Evolutionary conservation across 2,329 filamentous ascomycete species (phyloP).

Genomic region (Trichoderma brevicompactum): DNA sequence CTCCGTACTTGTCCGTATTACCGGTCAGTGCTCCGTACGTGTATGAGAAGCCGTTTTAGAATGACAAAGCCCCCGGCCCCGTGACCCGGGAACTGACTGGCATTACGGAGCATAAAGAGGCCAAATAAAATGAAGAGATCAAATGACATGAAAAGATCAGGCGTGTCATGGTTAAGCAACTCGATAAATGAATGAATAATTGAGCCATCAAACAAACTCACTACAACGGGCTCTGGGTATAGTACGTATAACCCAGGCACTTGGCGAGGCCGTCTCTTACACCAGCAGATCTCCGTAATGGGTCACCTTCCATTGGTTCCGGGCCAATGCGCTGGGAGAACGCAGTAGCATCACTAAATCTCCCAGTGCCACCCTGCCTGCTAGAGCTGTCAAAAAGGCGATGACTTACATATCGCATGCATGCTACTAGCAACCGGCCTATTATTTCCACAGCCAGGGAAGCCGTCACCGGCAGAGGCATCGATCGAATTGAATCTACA

Average conservation of each 20-base stretch:
- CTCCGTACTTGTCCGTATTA: not conserved
- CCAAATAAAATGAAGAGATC: too few relatives aligned
- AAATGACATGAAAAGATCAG: too few relatives aligned
- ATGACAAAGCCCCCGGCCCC: not conserved
- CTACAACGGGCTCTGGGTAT: too few relatives aligned
- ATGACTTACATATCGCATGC: slow-evolving; percentile 25
- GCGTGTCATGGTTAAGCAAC: too few relatives aligned
- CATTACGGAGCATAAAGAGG: too few relatives aligned
- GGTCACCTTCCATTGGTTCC: slow-evolving; percentile 5
- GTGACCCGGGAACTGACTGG: not conserved
- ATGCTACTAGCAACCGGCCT: not conserved
- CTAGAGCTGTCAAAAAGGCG: slow-evolving; percentile 8
- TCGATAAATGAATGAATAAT: too few relatives aligned
- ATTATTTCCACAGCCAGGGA: too few relatives aligned
- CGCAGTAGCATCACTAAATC: slow-evolving; percentile 12
- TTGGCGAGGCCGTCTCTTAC: not conserved
- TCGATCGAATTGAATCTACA: not conserved
- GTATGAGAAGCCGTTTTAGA: slow-evolving; percentile 14
- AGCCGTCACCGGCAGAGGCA: not conserved
- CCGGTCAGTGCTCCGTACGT: not conserved
- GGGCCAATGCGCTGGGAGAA: not conserved
- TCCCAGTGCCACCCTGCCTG: not conserved
- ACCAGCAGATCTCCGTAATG: not conserved
- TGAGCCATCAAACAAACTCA: too few relatives aligned
- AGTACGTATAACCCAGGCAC: not conserved